A percentile compares a stretch with the other conserved stretches of the same genome.
Conservation (phyloP, 805 yeast species). For the Candida taoyuanica region DNA sequence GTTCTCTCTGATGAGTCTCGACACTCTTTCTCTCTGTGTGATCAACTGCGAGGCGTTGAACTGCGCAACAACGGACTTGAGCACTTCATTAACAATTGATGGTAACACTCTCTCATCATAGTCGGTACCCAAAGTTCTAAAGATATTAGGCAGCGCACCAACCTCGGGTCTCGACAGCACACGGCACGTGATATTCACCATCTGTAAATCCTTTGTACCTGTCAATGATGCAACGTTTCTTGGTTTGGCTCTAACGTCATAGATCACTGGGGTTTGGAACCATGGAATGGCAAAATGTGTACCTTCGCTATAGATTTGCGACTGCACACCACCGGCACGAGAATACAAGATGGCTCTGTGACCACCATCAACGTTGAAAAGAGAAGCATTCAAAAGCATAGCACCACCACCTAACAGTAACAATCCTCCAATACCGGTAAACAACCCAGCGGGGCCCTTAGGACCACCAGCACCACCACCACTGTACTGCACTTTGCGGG, state of each 20-base stretch:
- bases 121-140: conserved; percentile 88
- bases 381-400: conserved; percentile 46
- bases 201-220: conserved; percentile 96
- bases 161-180: conserved; percentile 89
- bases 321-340: conserved; percentile 78
- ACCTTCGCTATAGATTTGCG: conserved; percentile 84
- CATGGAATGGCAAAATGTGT: conserved; percentile 94
- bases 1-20: conserved; percentile 85
- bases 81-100: conserved; percentile 95
- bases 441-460: conserved; percentile 44
- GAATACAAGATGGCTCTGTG: conserved; percentile 95
- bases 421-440: conserved; percentile 62
- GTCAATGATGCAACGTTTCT: conserved; percentile 93
- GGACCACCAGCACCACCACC: conserved; percentile 38
- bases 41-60: conserved; percentile 97
- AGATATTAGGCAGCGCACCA: conserved; percentile 72
- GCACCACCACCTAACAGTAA: conserved; percentile 56
- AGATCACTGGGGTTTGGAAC: conserved; percentile 87
- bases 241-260: conserved; percentile 96
- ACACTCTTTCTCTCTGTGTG: conserved; percentile 97
- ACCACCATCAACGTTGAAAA: conserved; percentile 96
- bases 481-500: conserved; percentile 36
- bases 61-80: conserved; percentile 96
- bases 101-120: conserved; percentile 97
- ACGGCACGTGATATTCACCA: conserved; percentile 99